Percentiles rank a stretch among this genome's conserved stretches.
Evolutionary conservation across 148 eudicot species (phyloP).

Genomic region (Vaccinium myrtillus): DNA sequence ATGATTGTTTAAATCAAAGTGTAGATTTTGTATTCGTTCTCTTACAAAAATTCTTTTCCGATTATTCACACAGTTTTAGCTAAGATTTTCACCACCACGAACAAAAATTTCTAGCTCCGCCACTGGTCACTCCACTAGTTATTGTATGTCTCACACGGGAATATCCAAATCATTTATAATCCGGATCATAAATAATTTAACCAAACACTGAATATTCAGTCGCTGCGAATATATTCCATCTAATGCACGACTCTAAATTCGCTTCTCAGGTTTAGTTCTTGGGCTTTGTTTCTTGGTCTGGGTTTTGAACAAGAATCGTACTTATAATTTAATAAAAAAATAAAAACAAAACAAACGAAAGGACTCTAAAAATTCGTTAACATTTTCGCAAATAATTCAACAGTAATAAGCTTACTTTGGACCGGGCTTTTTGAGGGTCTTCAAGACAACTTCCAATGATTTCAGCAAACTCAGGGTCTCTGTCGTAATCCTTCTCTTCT

Average conservation of each 20-base stretch:
- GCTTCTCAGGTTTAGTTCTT: no score
- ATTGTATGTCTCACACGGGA: neutral
- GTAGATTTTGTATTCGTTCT: no score
- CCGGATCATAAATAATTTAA: neutral
- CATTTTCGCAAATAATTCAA: neutral
- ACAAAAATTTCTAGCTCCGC: no score
- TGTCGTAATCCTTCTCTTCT: conserved; percentile 57
- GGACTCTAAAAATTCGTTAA: neutral
- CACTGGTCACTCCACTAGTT: neutral
- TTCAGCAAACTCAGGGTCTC: conserved; percentile 88
- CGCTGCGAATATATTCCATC: neutral
- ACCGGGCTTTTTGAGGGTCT: conserved; percentile 68
- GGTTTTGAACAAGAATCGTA: no score
- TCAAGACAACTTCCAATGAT: conserved; percentile 77
- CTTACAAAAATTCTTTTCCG: no score
- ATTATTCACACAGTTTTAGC: no score
- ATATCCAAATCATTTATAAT: neutral
- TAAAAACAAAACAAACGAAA: neutral
- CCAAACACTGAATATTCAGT: neutral
- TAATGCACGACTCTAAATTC: no score
- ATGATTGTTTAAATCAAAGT: no score
- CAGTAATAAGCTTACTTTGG: conserved; percentile 47
- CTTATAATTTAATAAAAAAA: no score
- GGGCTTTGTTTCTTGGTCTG: no score
- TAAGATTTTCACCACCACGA: no score